Base-by-base conservation (phyloP, 2,329 filamentous ascomycete species). In the Fusarium equiseti region DNA sequence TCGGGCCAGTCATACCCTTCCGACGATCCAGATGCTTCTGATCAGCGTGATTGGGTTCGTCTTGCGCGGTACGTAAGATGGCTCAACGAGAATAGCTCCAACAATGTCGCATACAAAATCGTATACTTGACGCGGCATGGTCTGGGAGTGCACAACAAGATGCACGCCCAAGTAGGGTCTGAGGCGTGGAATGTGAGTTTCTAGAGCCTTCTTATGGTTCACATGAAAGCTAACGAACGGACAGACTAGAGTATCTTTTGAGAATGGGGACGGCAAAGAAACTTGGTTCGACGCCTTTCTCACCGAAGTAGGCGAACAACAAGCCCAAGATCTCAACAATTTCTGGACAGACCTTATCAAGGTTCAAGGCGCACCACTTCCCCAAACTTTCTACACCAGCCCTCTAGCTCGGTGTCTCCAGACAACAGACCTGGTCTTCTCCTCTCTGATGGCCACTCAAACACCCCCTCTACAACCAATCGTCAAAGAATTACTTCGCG, bases 321-420 rank as follows among this genome's bases (percentile, higher is more conserved):
- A 91, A 77, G 89, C 88, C 6, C 72, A 77, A 3, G 79, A 81
- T 2, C 85, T 89, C 18, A 82, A 84, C 60, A 57, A 63, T 1
- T 89, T 89, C 75, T 89, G 88, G 84, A 74, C 78, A 22, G 73
- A 80, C 13, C 79, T 86, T 59, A 76, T 88, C 7, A 60, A 75
- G 6, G 64, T 79, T 10, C 77, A 83, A 51, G 82, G 81, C n/a
- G 84, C 89, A 51, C 85, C 87, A 2, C 74, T 86, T 5, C 88
- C 89, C 0, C 75, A 85, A 35, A 79, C 77, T 1, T 87, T 87
- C 73, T 90, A 89, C 78, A 85, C 85, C 6, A 88, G 85, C 59
- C 89, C 89, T 0, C 79, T 90, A 32, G 83, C 83, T 31, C 84
- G 89, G 22, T 90, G 88, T 68, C 81, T 90, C 6, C 83, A 87